Conservation (phyloP, 331 rosid species). For the Quercus tomentella region DNA sequence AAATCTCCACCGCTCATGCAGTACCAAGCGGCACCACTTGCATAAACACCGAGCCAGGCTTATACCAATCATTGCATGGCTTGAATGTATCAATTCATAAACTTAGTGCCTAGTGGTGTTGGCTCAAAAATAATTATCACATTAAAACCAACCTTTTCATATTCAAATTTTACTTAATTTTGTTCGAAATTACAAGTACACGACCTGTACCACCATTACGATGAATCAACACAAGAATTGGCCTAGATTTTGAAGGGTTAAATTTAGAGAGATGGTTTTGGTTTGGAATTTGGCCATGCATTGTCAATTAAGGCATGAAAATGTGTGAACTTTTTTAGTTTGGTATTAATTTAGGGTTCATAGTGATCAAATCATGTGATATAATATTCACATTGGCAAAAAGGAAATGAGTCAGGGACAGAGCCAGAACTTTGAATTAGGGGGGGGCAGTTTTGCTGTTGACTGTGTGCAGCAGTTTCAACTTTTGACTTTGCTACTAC, state of each 20-base stretch:
- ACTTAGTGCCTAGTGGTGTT: conserved; percentile 16
- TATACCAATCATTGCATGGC: conserved; percentile 56
- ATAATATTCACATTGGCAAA: conserved; percentile 31
- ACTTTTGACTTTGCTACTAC: too few relatives aligned
- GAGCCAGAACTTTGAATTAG: too few relatives aligned
- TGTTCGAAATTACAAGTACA: conserved; percentile 24
- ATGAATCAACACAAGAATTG: conserved; percentile 25
- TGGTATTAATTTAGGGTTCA: conserved; percentile 32
- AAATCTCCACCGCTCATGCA: conserved; percentile 30
- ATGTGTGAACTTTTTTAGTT: conserved; percentile 29
- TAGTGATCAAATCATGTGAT: conserved; percentile 37
- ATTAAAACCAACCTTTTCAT: conserved; percentile 40
- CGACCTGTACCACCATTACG: conserved; percentile 32
- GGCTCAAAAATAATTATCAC: conserved; percentile 41
- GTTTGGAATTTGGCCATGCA: neutral
- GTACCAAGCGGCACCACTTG: conserved; percentile 60
- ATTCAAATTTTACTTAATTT: conserved; percentile 21
- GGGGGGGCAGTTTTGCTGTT: too few relatives aligned
- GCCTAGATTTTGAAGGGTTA: neutral
- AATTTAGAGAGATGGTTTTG: neutral
- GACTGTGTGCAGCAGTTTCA: too few relatives aligned
- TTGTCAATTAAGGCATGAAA: conserved; percentile 24
- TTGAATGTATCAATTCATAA: conserved; percentile 33
- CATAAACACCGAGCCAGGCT: conserved; percentile 33
- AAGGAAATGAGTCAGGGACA: conserved; percentile 14